These are phyloP conservation scores for Ophiostoma australiae DNA, from an alignment of 2,329 filamentous ascomycete species.

Conservation along the genomic window DNA sequence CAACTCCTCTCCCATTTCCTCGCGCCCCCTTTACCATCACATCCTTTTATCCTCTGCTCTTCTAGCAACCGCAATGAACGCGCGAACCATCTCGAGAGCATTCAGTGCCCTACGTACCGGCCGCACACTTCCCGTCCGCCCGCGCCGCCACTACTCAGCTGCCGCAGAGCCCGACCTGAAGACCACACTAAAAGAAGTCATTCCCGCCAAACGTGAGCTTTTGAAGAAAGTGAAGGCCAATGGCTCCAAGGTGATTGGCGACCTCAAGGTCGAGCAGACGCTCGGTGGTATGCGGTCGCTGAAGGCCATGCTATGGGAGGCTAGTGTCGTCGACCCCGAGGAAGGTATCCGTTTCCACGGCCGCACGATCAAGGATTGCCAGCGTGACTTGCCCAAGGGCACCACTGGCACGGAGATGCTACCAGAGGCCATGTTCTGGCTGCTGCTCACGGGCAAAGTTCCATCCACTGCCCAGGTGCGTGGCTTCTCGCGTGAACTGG, in stretches of 20 bases:
- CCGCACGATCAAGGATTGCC: constrained; percentile 96
- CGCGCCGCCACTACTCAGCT: constrained; percentile 60
- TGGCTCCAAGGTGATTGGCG: constrained; percentile 75
- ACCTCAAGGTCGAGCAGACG: constrained; percentile 89
- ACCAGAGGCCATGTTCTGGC: constrained; percentile 99
- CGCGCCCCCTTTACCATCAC: not conserved
- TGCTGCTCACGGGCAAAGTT: constrained; percentile 87
- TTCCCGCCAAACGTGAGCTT: constrained; percentile 89
- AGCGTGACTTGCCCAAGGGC: constrained; percentile 87
- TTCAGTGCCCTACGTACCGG: constrained; percentile 25
- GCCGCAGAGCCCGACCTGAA: constrained; percentile 84
- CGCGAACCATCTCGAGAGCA: constrained; percentile 26
- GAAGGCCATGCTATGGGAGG: constrained; percentile 98
- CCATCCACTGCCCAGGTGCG: constrained; percentile 79
- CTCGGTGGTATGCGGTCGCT: constrained; percentile 96
- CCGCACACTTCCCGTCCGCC: constrained; percentile 30
- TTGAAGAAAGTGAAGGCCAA: constrained; percentile 90
- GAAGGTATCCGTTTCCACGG: constrained; percentile 98
- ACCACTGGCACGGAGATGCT: constrained; percentile 92
- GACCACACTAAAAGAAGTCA: constrained; percentile 72
- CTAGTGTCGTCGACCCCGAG: constrained; percentile 90
- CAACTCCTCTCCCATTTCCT: not conserved
- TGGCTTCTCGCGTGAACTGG: constrained; percentile 75
- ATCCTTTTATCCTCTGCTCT: not conserved
- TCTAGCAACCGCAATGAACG: constrained; percentile 23